Percentiles rank a stretch among this genome's conserved stretches.
These are phyloP conservation scores for Crithidia thermophila DNA, from an alignment of 208 protist genomes.

Conservation along the genomic window DNA sequence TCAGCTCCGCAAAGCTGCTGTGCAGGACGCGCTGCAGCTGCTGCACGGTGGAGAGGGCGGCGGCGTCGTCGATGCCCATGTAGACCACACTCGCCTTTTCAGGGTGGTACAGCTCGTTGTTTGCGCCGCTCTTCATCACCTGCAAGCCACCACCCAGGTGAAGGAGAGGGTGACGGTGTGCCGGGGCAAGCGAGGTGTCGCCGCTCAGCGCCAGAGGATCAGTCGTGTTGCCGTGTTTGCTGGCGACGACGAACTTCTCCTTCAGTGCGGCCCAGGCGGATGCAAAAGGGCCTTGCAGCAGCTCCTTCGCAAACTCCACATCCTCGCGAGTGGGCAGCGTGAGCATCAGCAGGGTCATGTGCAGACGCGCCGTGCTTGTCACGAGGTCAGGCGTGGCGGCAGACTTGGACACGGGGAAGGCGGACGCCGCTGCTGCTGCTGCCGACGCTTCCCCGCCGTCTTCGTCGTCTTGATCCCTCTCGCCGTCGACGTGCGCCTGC, in stretches of 20 bases:
- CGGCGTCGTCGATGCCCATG: constrained; percentile 61
- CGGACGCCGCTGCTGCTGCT: neutral
- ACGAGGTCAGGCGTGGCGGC: constrained; percentile 46
- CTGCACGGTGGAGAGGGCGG: constrained; percentile 28
- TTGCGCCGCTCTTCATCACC: constrained; percentile 41
- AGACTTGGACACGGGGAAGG: neutral
- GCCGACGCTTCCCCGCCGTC: neutral
- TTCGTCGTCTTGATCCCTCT: neutral
- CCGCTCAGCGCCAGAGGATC: constrained; percentile 18
- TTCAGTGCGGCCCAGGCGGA: constrained; percentile 28
- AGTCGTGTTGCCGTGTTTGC: neutral
- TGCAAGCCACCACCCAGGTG: constrained; percentile 50
- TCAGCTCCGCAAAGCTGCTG: constrained; percentile 60
- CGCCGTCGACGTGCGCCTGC: neutral
- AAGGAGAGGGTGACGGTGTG: constrained; percentile 26
- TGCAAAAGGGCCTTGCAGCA: constrained; percentile 35
- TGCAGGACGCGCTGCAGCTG: constrained; percentile 53
- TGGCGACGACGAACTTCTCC: constrained; percentile 9
- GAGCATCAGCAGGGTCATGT: constrained; percentile 82
- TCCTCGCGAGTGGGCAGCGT: constrained; percentile 51
- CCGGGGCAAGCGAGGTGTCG: neutral
- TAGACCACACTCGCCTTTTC: constrained; percentile 73
- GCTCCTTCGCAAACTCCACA: constrained; percentile 53
- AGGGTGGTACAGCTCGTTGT: constrained; percentile 26
- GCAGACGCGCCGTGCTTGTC: constrained; percentile 44